Evolutionary conservation across 2,329 filamentous ascomycete species (phyloP).

Genomic region (Ilyonectria destructans): DNA sequence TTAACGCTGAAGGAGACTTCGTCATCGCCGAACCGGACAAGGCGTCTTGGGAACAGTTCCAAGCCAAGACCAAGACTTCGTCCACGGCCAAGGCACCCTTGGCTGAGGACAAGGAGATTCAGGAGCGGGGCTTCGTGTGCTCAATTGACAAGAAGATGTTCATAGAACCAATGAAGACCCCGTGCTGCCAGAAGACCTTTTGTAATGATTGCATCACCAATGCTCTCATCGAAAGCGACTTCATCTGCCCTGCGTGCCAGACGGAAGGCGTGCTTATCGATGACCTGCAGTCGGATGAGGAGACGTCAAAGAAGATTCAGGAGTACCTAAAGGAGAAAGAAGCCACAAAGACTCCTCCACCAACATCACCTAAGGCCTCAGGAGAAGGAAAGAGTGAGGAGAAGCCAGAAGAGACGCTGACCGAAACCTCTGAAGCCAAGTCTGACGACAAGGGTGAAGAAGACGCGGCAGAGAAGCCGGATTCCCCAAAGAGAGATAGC

Average conservation of each 20-base stretch:
- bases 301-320: slow-evolving; percentile 84
- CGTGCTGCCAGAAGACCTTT: slow-evolving; percentile 98
- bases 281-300: slow-evolving; percentile 88
- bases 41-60: slow-evolving; percentile 96
- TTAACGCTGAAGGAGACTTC: slow-evolving; percentile 97
- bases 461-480: slow-evolving; percentile 37
- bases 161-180: slow-evolving; percentile 98
- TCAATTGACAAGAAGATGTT: slow-evolving; percentile 98
- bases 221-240: slow-evolving; percentile 98
- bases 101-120: slow-evolving; percentile 87
- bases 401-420: slow-evolving; percentile 45
- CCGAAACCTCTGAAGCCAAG: slow-evolving; percentile 58
- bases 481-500: slow-evolving; percentile 51
- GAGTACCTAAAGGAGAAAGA: slow-evolving; percentile 77
- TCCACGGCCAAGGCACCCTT: slow-evolving; percentile 85
- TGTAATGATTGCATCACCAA: slow-evolving; percentile 99
- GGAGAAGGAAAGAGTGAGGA: slow-evolving; percentile 40
- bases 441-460: slow-evolving; percentile 56
- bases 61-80: slow-evolving; percentile 92
- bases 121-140: slow-evolving; percentile 92
- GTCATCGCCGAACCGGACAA: slow-evolving; percentile 97
- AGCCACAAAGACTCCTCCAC: slow-evolving; percentile 60
- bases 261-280: slow-evolving; percentile 94
- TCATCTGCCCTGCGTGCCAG: slow-evolving; percentile 93
- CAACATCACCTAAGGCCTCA: slow-evolving; percentile 52